Percentiles rank a stretch among this genome's conserved stretches.
phyloP scores from a whole-genome alignment of 345 rosid genomes.

The Passiflora organensis region DNA sequence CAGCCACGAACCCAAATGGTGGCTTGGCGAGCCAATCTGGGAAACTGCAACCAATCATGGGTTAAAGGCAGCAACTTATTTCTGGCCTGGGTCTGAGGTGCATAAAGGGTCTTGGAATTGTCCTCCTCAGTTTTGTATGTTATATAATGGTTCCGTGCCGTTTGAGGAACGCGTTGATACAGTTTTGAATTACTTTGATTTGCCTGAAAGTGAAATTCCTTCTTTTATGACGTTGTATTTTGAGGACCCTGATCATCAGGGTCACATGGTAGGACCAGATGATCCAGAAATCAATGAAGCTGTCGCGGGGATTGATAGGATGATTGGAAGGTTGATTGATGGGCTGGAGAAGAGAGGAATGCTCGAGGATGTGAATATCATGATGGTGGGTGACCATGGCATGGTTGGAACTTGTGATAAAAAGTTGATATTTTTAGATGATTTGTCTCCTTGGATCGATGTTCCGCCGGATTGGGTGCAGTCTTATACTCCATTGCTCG shows the following conservation, averaged over 20 bases:
- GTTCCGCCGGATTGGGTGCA: conserved; percentile 72
- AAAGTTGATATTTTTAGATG: conserved; percentile 62
- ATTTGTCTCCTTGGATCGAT: conserved; percentile 66
- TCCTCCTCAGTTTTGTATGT: conserved; percentile 49
- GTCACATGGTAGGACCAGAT: conserved; percentile 89
- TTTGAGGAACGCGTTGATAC: conserved; percentile 84
- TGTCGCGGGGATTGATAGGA: conserved; percentile 55
- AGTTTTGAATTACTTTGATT: conserved; percentile 66
- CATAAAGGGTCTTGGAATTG: conserved; percentile 87
- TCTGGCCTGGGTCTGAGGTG: conserved; percentile 99
- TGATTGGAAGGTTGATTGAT: conserved; percentile 71
- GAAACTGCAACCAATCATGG: conserved; percentile 86
- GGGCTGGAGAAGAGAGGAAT: conserved; percentile 78
- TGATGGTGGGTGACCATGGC: conserved; percentile 95
- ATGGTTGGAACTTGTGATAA: conserved; percentile 95
- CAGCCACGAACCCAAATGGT: conserved; percentile 88
- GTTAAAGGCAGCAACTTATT: conserved; percentile 71
- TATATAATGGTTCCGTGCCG: conserved; percentile 67
- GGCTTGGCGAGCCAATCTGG: conserved; percentile 96
- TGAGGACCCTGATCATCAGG: conserved; percentile 98
- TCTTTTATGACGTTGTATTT: conserved; percentile 77
- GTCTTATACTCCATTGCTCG: conserved; percentile 63
- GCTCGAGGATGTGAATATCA: conserved; percentile 76
- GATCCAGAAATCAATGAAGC: conserved; percentile 82
- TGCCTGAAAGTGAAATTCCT: conserved; percentile 62